Evolutionary conservation across 2,329 filamentous ascomycete genomes (phyloP).

Genomic region (Alternaria gansuensis): DNA sequence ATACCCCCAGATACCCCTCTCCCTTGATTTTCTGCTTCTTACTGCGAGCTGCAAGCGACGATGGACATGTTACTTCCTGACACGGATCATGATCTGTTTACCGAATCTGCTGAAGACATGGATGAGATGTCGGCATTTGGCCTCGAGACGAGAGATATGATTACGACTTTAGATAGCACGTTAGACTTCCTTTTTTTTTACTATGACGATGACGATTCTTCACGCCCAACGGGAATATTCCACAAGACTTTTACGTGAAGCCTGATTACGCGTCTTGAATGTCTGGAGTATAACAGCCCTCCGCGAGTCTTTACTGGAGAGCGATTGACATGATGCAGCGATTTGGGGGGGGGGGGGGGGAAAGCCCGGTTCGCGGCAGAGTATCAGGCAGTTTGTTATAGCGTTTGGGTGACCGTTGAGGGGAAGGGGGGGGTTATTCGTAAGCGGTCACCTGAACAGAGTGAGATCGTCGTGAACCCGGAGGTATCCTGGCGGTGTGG

Average conservation of each 20-base stretch:
- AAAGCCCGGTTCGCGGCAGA: background rate
- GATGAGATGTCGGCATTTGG: conserved; percentile 1
- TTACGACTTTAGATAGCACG: conserved; percentile 5
- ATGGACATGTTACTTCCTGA: background rate
- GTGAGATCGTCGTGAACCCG: conserved; percentile 7
- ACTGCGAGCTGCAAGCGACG: background rate
- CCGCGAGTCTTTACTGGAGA: conserved; percentile 4
- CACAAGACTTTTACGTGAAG: background rate
- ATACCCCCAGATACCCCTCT: conserved; percentile 13
- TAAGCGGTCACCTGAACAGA: conserved; percentile 9
- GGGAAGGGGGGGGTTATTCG: background rate
- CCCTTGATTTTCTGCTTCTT: conserved; percentile 1
- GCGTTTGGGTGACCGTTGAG: background rate
- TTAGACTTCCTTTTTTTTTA: background rate
- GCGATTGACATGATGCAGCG: background rate
- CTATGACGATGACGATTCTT: background rate
- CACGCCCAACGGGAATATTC: background rate
- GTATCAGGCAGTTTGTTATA: conserved; percentile 7
- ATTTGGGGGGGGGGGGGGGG: background rate
- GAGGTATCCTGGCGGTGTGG: conserved; percentile 4
- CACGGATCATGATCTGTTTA: background rate
- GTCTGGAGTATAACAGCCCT: background rate
- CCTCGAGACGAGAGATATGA: conserved; percentile 3
- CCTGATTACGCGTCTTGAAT: conserved; percentile 9
- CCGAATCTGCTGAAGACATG: background rate